Percentiles rank a stretch among this genome's conserved stretches.
Conservation (phyloP, 2,329 filamentous ascomycete species). For the Chrysosporium keratinophilum region DNA sequence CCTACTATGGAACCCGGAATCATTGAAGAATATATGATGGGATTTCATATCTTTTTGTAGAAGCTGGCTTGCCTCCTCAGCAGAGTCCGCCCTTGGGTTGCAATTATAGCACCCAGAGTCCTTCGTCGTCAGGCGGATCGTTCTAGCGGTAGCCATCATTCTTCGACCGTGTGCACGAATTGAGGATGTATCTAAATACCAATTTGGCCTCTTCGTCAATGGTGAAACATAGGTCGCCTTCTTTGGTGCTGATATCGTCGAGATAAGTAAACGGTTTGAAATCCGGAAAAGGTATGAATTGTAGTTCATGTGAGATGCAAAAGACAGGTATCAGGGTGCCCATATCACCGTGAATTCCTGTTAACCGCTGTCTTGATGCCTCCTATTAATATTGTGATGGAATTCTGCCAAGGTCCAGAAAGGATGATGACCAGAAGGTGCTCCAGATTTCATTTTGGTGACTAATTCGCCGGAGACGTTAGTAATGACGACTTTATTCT, state of each 20-base stretch:
- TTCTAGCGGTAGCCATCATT: constrained; percentile 42
- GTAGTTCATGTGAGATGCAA: no score
- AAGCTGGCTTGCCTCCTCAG: constrained; percentile 53
- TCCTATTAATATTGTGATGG: no score
- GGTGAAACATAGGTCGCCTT: not conserved
- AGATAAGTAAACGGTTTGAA: no score
- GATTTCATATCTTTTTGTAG: constrained; percentile 63
- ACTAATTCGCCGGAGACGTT: no score
- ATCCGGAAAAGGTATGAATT: no score
- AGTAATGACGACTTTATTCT: no score
- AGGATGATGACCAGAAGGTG: no score
- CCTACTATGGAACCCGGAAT: constrained; percentile 57
- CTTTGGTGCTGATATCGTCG: not conserved
- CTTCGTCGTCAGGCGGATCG: constrained; percentile 36
- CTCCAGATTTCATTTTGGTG: no score
- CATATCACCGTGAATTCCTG: no score
- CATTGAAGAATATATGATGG: constrained; percentile 74
- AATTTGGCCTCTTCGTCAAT: not conserved
- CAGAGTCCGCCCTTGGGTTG: constrained; percentile 46
- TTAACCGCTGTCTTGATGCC: no score
- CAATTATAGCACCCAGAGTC: constrained; percentile 40
- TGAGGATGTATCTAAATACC: not conserved
- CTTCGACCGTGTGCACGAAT: not conserved
- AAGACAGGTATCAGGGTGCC: no score
- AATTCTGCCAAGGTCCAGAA: no score